These are phyloP conservation scores for Cyberlindnera misumaiensis DNA, from an alignment of 805 yeast genomes.

Conservation along the genomic window DNA sequence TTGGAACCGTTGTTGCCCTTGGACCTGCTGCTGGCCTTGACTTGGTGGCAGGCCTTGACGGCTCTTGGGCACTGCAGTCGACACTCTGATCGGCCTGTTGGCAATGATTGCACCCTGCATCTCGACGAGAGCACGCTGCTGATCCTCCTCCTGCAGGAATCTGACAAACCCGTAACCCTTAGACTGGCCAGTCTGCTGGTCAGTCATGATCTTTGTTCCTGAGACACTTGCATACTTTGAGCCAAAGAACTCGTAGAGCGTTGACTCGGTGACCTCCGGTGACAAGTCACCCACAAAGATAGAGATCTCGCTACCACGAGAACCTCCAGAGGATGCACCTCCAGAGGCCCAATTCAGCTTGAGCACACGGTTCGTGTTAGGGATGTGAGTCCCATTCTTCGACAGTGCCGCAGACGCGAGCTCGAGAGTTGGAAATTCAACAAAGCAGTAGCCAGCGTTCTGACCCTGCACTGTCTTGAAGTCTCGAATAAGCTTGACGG, in stretches of 20 bases:
- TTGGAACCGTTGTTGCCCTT: slow-evolving; percentile 6
- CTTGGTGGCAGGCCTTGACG: slow-evolving; percentile 19
- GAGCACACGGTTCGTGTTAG: slow-evolving; percentile 50
- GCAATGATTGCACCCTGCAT: slow-evolving; percentile 76
- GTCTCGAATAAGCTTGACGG: slow-evolving; percentile 68
- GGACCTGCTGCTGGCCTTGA: slow-evolving; percentile 6
- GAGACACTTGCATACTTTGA: slow-evolving; percentile 65
- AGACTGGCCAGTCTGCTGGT: slow-evolving; percentile 59
- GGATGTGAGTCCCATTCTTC: slow-evolving; percentile 63
- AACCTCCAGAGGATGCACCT: slow-evolving; percentile 22
- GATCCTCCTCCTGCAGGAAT: slow-evolving; percentile 57
- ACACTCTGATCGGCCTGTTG: slow-evolving; percentile 71
- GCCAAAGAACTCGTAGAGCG: slow-evolving; percentile 59
- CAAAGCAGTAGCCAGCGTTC: slow-evolving; percentile 76
- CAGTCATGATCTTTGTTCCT: slow-evolving; percentile 74
- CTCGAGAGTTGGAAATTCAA: slow-evolving; percentile 57
- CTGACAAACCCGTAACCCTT: slow-evolving; percentile 91
- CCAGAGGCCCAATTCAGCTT: slow-evolving; percentile 81
- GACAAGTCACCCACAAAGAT: slow-evolving; percentile 84
- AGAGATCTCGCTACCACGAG: slow-evolving; percentile 41
- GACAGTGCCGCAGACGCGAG: slow-evolving; percentile 61
- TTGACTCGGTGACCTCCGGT: slow-evolving; percentile 62
- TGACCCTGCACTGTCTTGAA: slow-evolving; percentile 28
- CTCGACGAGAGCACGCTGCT: slow-evolving; percentile 64
- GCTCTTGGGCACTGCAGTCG: slow-evolving; percentile 55